Evolutionary conservation across 768 basidiomycete genomes (phyloP).

Genomic region (Xerocomellus intermedius): DNA sequence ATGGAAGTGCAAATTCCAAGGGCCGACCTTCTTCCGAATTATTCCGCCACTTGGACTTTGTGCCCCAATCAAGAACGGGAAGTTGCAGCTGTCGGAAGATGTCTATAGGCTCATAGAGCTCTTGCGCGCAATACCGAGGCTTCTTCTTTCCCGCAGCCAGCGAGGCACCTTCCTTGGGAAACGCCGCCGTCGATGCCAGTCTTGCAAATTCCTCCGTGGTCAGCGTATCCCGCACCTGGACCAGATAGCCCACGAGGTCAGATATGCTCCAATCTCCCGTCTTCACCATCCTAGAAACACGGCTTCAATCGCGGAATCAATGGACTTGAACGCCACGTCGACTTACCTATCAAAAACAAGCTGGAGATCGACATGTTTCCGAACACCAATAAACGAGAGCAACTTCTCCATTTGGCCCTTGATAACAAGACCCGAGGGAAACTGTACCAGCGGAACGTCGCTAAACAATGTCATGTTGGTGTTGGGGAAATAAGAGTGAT

Average conservation of each 20-base stretch:
- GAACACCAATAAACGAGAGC: conserved; percentile 72
- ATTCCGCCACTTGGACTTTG: conserved; percentile 70
- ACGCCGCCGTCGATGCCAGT: conserved; percentile 67
- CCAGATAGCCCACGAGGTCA: conserved; percentile 85
- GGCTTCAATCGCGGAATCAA: neutral
- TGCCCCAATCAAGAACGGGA: conserved; percentile 88
- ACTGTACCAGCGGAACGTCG: conserved; percentile 78
- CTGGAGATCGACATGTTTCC: conserved; percentile 90
- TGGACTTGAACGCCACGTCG: neutral
- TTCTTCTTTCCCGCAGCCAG: conserved; percentile 35
- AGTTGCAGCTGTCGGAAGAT: conserved; percentile 69
- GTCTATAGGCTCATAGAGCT: conserved; percentile 84
- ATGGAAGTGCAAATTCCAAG: neutral
- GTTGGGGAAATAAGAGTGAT: conserved; percentile 78
- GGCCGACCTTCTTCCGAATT: conserved; percentile 81
- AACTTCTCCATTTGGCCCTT: conserved; percentile 74
- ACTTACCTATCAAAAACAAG: conserved; percentile 83
- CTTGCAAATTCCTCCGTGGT: conserved; percentile 54
- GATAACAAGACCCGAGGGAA: conserved; percentile 61
- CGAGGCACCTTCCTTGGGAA: conserved; percentile 53
- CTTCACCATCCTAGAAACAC: conserved; percentile 67
- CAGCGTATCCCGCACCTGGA: conserved; percentile 70
- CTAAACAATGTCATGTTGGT: conserved; percentile 73
- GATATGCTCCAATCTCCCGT: conserved; percentile 88
- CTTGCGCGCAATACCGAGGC: conserved; percentile 57